Base-by-base conservation (phyloP, 2,329 filamentous ascomycete genomes). In the Ilyonectria destructans region DNA sequence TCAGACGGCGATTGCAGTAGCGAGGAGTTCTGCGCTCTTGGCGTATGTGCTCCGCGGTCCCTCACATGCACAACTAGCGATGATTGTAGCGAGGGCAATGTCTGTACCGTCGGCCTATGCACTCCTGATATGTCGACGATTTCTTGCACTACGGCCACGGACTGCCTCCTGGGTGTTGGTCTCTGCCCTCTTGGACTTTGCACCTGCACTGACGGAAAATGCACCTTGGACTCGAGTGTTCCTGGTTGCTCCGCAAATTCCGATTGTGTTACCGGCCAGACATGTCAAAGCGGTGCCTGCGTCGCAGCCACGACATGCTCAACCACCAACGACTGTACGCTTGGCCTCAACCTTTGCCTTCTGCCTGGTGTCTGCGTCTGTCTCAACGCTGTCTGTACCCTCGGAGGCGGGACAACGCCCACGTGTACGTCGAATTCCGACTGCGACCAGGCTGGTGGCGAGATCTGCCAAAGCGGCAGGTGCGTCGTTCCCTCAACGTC, bases 121-220 rank as follows among this genome's bases (percentile, higher is more conserved):
- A 61, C 63, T 1, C 26, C 63, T 8, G 59, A 57, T 2, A 48
- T 62, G 1, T 54, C 45, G 8, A 66, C 58, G 2, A 29, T 55
- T 1, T 51, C 51, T 1, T 70, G 68, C 26, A 37, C 29, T 55
- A 64, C 51, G 2, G 46, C 60, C 4, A 57, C 26, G n/a, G 71
- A 73, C 54, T 73, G 71, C 40, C 54, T 67, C 1, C 29, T 71
- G 2, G 52, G 54, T 2, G 17, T 60, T 3, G 65, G 68, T 1
- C 49, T 73, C 6, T 73, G 71, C 46, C 29, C 58, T 6, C 35
- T 63, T 2, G 71, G 71, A 40, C 58, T 71, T 19, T 73, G 71
- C 45, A 33, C 58, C 4, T 73, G 71, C n/a, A 23, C 40, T 8
- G n/a, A 59, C 17, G 62, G 54, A 13, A n/a, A 58, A 17, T 73